phyloP scores from a whole-genome alignment of 2,329 filamentous ascomycete genomes.

The Tolypocladium capitatum region DNA sequence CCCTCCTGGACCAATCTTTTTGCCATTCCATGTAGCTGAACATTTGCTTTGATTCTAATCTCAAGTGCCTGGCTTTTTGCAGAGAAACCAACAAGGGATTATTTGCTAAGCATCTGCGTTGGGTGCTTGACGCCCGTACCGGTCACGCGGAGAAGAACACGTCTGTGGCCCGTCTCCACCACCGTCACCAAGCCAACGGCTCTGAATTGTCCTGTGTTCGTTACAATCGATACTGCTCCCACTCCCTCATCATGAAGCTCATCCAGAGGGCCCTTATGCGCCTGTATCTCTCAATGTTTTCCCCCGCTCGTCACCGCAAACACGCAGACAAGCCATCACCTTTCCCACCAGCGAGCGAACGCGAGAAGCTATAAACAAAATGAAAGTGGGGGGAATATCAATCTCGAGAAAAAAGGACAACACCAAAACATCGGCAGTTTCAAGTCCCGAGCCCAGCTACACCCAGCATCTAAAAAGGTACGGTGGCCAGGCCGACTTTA shows the following conservation, averaged over 20 bases:
- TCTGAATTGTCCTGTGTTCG: slow-evolving; percentile 1
- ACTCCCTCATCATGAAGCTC: not conserved
- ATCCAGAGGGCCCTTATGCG: not conserved
- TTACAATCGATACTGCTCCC: slow-evolving; percentile 3
- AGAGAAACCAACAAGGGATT: too few species aligned
- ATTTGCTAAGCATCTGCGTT: too few species aligned
- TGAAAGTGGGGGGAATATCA: not conserved
- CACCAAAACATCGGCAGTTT: slow-evolving; percentile 1
- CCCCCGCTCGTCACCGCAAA: not conserved
- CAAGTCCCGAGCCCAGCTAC: slow-evolving; percentile 1
- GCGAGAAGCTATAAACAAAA: not conserved
- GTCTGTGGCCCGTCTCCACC: not conserved
- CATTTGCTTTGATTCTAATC: not conserved
- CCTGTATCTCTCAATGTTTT: not conserved
- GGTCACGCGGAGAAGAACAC: not conserved
- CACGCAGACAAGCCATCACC: not conserved
- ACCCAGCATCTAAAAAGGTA: not conserved
- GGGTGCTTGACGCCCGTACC: not conserved
- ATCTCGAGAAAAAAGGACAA: slow-evolving; percentile 1
- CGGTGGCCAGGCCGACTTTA: not conserved
- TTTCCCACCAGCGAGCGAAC: not conserved
- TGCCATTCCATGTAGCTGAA: not conserved
- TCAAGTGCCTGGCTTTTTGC: not conserved
- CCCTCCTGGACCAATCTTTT: not conserved
- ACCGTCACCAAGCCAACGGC: not conserved